These are phyloP conservation scores for Myrica gale DNA, from an alignment of 306 rosid species.

Conservation along the genomic window DNA sequence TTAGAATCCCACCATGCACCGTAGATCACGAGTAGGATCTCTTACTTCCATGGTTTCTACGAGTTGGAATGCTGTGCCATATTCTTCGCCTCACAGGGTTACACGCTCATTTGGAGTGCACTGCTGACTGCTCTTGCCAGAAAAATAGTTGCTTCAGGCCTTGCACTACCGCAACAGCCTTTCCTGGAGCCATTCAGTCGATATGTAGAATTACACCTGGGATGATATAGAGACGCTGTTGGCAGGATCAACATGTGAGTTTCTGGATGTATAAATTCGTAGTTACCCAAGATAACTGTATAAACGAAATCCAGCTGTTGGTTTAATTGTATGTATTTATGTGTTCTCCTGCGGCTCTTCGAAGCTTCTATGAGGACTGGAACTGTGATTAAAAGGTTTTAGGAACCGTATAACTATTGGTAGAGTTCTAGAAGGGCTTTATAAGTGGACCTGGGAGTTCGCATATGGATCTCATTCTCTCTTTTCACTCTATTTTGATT, in stretches of 20 bases:
- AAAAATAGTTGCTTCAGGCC: constrained; percentile 25
- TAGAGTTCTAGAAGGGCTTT: too few relatives aligned
- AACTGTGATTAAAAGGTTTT: too few relatives aligned
- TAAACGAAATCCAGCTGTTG: neutral
- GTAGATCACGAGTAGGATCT: constrained; percentile 28
- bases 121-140: constrained; percentile 37
- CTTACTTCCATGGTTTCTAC: constrained; percentile 20
- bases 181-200: constrained; percentile 17
- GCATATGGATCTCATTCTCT: too few relatives aligned
- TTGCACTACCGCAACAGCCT: constrained; percentile 3
- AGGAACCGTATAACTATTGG: too few relatives aligned
- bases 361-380: too few relatives aligned
- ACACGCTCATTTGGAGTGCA: constrained; percentile 23
- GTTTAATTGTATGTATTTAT: neutral
- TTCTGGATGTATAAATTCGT: neutral
- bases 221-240: constrained; percentile 18
- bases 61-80: constrained; percentile 41
- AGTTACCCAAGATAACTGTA: neutral
- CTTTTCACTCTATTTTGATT: too few relatives aligned
- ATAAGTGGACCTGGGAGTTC: too few relatives aligned
- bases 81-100: constrained; percentile 30
- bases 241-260: constrained; percentile 8
- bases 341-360: too few relatives aligned
- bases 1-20: constrained; percentile 52
- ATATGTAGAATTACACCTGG: constrained; percentile 7